Conservation (phyloP, 345 rosid genomes). For the Pistacia atlantica region DNA sequence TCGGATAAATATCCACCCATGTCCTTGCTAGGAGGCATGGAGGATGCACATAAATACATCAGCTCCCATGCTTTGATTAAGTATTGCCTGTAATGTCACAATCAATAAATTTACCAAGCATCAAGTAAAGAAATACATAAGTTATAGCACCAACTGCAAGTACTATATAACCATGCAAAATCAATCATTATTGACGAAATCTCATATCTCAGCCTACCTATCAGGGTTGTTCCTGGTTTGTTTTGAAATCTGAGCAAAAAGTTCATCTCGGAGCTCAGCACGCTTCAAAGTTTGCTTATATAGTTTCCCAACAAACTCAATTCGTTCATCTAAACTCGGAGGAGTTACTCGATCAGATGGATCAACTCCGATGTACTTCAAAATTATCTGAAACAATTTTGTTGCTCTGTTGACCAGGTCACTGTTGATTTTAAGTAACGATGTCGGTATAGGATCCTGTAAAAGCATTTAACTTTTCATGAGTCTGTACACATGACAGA, state of each 20-base stretch:
- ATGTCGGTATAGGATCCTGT: slow-evolving; percentile 96
- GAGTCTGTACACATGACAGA: neutral
- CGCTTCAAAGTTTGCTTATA: slow-evolving; percentile 89
- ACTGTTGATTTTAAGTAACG: slow-evolving; percentile 78
- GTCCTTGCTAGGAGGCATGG: slow-evolving; percentile 99
- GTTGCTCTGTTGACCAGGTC: slow-evolving; percentile 87
- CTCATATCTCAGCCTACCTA: slow-evolving; percentile 40
- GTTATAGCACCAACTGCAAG: slow-evolving; percentile 7
- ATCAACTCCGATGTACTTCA: slow-evolving; percentile 95
- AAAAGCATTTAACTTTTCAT: slow-evolving; percentile 23
- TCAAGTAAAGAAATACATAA: neutral
- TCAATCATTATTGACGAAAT: neutral
- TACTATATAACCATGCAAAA: neutral
- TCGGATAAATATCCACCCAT: slow-evolving; percentile 91
- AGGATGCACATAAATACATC: slow-evolving; percentile 90
- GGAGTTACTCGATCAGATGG: slow-evolving; percentile 74
- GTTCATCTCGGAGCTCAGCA: slow-evolving; percentile 95
- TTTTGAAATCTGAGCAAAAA: slow-evolving; percentile 92
- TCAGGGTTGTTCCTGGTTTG: slow-evolving; percentile 96
- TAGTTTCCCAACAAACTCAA: slow-evolving; percentile 84
- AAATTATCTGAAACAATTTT: slow-evolving; percentile 77
- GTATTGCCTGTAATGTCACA: slow-evolving; percentile 57
- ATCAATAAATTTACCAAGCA: slow-evolving; percentile 17
- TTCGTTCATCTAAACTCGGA: slow-evolving; percentile 77
- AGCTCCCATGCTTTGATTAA: slow-evolving; percentile 94